Base-by-base conservation (phyloP, 2,329 filamentous ascomycete genomes). In the Neopestalotiopsis rosae region DNA sequence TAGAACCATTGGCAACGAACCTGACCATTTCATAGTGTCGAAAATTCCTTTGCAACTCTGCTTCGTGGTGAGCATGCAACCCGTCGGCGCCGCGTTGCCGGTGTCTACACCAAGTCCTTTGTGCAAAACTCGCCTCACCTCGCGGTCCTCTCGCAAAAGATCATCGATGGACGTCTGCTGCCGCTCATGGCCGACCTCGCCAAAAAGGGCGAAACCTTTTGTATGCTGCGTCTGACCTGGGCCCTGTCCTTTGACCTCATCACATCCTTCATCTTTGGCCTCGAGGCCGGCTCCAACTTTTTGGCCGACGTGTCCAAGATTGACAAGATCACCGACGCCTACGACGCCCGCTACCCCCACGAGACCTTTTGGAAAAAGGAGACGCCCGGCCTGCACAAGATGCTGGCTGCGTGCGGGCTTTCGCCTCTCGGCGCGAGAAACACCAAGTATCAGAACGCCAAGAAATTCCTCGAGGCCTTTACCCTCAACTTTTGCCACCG, bases 281-380 rank as follows among this genome's bases (percentile, higher is more conserved):
- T 45, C n/a, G 52, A 49, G 14, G 65, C 42, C 40, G 68, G 42
- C 5, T 24, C 59, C 12, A 61, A 68, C 24, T 69, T 42, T 32
- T 17, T 52, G 45, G 45, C 45, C 45, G 45, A 52, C 45, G 45
- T 52, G 45, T n/a, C 58, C 9, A 38, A 64, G 20, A 20, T 45
- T 9, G 17, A 32, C 9, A 14, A 30, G 28, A 30, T 62, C 14
- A 69, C 32, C 20, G 13, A n/a, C 5, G 32, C 38, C 38, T 69
- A 69, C 32, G 68, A 69, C 28, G 68, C 65, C 12, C 28, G 28
- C 45, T 42, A 45, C 28, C 59, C 58, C 14, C 42, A 56, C 6
- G 65, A 69, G 68, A 20, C 61, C 20, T 69, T 69, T 38, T 69
- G 28, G 24, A 10, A 34, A 5, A 66, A 69, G 45, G 68, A 69